Conservation (phyloP, 352 stramenopile species). For the Nannochloropsis limnetica region DNA sequence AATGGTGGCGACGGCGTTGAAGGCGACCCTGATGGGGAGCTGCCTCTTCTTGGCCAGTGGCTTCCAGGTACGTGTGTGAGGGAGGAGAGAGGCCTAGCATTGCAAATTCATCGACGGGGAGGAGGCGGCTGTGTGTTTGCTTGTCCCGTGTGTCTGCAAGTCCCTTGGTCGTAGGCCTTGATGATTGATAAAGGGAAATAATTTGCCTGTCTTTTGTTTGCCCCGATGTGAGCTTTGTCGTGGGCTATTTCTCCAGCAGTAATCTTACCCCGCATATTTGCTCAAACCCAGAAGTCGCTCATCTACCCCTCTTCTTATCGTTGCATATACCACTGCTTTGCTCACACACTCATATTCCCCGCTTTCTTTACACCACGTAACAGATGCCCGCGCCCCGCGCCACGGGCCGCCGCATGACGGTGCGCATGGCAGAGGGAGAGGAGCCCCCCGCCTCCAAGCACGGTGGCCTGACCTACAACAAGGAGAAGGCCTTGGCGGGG, state of each 20-base stretch:
- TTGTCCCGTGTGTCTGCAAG: background rate
- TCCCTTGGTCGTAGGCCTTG: background rate
- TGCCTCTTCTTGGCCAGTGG: constrained; percentile 35
- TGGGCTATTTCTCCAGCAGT: too few species aligned
- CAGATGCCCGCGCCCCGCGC: background rate
- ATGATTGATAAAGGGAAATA: background rate
- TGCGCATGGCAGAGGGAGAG: constrained; percentile 10
- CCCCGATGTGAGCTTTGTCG: background rate
- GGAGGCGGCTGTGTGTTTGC: background rate
- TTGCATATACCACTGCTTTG: background rate
- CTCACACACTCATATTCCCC: background rate
- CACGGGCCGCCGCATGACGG: background rate
- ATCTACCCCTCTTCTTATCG: background rate
- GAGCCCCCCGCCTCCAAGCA: background rate
- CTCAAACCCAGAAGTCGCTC: too few species aligned
- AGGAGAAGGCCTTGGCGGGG: constrained; percentile 13
- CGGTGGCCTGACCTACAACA: constrained; percentile 1
- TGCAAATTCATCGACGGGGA: background rate
- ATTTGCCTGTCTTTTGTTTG: background rate
- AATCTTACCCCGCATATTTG: too few species aligned
- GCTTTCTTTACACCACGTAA: background rate
- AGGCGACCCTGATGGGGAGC: constrained; percentile 11
- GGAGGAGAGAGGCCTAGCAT: background rate
- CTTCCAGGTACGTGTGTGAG: background rate
- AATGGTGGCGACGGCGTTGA: background rate